phyloP scores from a whole-genome alignment of 495 filamentous ascomycete genomes.

The Poronia punctata region DNA sequence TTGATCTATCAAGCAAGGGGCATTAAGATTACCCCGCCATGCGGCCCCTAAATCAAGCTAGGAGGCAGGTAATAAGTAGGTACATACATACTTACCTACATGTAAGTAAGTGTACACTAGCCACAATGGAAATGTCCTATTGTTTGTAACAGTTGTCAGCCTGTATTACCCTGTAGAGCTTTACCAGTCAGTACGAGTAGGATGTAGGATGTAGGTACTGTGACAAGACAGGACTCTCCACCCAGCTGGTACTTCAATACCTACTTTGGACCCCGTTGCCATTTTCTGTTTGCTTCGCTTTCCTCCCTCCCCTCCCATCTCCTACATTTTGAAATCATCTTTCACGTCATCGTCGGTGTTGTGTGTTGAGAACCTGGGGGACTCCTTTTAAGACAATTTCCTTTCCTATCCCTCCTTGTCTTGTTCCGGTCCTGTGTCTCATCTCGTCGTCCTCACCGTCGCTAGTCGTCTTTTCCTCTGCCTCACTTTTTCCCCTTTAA shows the following conservation, averaged over 20 bases:
- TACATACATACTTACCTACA: too few relatives aligned
- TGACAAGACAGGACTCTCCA: too few relatives aligned
- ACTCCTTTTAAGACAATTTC: constrained; percentile 45
- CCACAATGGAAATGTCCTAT: too few relatives aligned
- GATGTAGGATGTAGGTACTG: too few relatives aligned
- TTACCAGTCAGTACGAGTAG: too few relatives aligned
- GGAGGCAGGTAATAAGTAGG: too few relatives aligned
- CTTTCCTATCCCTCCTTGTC: constrained; percentile 29
- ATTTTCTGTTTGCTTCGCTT: constrained; percentile 26
- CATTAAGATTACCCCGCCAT: too few relatives aligned
- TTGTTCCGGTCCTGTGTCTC: constrained; percentile 14
- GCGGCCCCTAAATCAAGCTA: too few relatives aligned
- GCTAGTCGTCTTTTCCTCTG: constrained; percentile 14
- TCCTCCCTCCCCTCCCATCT: constrained; percentile 23
- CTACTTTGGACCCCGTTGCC: constrained; percentile 10
- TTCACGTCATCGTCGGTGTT: constrained; percentile 27
- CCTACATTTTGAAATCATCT: constrained; percentile 24
- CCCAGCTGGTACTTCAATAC: constrained; percentile 9
- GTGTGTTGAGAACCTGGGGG: constrained; percentile 41
- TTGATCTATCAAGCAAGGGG: too few relatives aligned
- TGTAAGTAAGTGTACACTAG: too few relatives aligned
- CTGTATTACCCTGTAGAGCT: too few relatives aligned
- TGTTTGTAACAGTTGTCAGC: too few relatives aligned
- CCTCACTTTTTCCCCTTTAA: constrained; percentile 29
- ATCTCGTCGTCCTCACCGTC: constrained; percentile 21